Conservation (phyloP, 2,329 filamentous ascomycete species). For the Pestalotiopsis sp. region DNA sequence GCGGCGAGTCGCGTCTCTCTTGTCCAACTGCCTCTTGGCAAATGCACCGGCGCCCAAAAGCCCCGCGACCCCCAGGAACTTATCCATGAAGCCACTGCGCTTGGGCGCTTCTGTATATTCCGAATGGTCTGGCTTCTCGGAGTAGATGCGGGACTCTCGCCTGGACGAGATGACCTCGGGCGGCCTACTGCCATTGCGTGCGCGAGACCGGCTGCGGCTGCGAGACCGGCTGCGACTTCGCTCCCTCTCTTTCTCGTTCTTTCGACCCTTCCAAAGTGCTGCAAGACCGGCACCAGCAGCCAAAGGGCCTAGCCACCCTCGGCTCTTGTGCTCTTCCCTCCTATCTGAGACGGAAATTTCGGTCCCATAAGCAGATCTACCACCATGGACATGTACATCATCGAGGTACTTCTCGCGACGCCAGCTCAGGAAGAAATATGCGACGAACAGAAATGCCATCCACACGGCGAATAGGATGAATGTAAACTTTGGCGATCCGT, state of each 20-base stretch:
- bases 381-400: conserved; percentile 59
- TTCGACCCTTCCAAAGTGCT: conserved; percentile 48
- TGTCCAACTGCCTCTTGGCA: conserved; percentile 60
- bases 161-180: conserved; percentile 57
- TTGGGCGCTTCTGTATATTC: conserved; percentile 44
- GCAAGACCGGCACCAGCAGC: conserved; percentile 53
- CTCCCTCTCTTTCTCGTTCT: conserved; percentile 41
- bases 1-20: conserved; percentile 44
- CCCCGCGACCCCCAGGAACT: conserved; percentile 62
- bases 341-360: conserved; percentile 43
- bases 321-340: conserved; percentile 39
- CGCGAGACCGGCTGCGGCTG: conserved; percentile 32
- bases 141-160: conserved; percentile 58
- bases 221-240: conserved; percentile 38
- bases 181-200: conserved; percentile 24
- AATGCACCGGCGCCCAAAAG: conserved; percentile 65
- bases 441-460: conserved; percentile 70
- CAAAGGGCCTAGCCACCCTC: conserved; percentile 53
- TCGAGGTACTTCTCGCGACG: conserved; percentile 57
- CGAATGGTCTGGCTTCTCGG: conserved; percentile 69
- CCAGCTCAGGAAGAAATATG: conserved; percentile 83
- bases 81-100: conserved; percentile 62
- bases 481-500: conserved; percentile 82
- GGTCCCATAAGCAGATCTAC: conserved; percentile 52
- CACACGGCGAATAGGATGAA: conserved; percentile 88